Percentiles rank a stretch among this genome's conserved stretches.
These are phyloP conservation scores for Paxillus ammoniavirescens DNA, from an alignment of 768 basidiomycete species.

Conservation along the genomic window DNA sequence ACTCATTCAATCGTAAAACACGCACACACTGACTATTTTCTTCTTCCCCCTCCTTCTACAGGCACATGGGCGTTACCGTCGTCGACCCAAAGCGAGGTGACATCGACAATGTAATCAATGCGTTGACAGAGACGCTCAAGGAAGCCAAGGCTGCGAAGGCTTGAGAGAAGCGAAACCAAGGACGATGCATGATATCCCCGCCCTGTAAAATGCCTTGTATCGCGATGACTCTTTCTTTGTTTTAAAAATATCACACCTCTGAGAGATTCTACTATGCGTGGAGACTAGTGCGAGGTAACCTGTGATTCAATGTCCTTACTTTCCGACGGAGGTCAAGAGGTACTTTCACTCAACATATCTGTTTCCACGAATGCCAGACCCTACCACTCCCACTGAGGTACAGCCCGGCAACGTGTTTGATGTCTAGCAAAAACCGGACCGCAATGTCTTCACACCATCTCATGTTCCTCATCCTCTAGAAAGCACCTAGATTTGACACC, in stretches of 20 bases:
- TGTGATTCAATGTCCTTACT: too few relatives aligned
- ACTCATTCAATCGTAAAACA: background rate
- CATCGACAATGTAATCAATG: slow-evolving; percentile 66
- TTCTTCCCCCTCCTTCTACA: slow-evolving; percentile 23
- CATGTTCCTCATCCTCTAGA: too few relatives aligned
- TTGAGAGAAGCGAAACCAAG: background rate
- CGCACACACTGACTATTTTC: background rate
- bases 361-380: too few relatives aligned
- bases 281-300: too few relatives aligned
- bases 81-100: slow-evolving; percentile 71
- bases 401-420: too few relatives aligned
- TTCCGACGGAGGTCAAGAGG: too few relatives aligned
- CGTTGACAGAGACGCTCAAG: slow-evolving; percentile 57
- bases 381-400: too few relatives aligned
- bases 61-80: slow-evolving; percentile 91
- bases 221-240: too few relatives aligned
- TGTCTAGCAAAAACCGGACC: background rate
- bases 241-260: too few relatives aligned
- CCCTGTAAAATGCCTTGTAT: background rate
- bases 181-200: background rate
- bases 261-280: too few relatives aligned
- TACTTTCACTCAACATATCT: too few relatives aligned
- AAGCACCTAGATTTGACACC: too few relatives aligned
- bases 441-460: background rate
- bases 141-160: slow-evolving; percentile 29